Percentiles rank a stretch among this genome's conserved stretches.
These are phyloP conservation scores for Colletotrichum spaethianum DNA, from an alignment of 2,329 filamentous ascomycete genomes.

Conservation along the genomic window DNA sequence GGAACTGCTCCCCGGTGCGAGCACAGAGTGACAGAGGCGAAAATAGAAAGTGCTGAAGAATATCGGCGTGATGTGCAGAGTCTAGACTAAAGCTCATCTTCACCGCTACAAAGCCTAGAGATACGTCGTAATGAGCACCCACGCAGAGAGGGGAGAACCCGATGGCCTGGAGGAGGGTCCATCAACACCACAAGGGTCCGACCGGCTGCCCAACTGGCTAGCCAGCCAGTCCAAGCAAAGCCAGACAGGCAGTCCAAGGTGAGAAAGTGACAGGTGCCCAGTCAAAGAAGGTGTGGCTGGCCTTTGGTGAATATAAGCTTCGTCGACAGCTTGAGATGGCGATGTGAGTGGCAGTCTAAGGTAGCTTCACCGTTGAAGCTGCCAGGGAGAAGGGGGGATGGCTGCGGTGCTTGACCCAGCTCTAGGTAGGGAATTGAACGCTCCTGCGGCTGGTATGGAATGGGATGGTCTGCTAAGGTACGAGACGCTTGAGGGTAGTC, in stretches of 20 bases:
- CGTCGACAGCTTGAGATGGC: constrained; percentile 25
- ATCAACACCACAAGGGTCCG: constrained; percentile 10
- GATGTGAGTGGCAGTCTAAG: constrained; percentile 19
- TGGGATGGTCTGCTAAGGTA: constrained; percentile 21
- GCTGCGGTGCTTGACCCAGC: constrained; percentile 21
- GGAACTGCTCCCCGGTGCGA: constrained; percentile 35
- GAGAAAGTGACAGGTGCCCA: constrained; percentile 20
- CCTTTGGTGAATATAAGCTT: constrained; percentile 31
- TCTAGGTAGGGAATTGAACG: constrained; percentile 6
- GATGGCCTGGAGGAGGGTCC: not conserved
- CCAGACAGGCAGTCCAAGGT: not conserved
- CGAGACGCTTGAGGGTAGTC: constrained; percentile 19
- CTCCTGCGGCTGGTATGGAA: constrained; percentile 20
- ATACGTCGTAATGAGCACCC: constrained; percentile 18
- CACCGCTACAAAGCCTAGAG: constrained; percentile 29
- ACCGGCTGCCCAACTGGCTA: not conserved
- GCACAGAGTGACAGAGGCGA: constrained; percentile 5
- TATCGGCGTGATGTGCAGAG: constrained; percentile 28
- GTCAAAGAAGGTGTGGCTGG: constrained; percentile 33
- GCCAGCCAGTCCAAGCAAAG: not conserved
- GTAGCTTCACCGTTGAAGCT: constrained; percentile 27
- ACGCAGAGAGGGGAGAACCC: constrained; percentile 3
- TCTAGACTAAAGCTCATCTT: constrained; percentile 32
- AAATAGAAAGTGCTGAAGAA: constrained; percentile 32
- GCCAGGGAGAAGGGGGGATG: constrained; percentile 6